phyloP scores from a whole-genome alignment of 2,329 filamentous ascomycete species.

The Cadophora malorum region DNA sequence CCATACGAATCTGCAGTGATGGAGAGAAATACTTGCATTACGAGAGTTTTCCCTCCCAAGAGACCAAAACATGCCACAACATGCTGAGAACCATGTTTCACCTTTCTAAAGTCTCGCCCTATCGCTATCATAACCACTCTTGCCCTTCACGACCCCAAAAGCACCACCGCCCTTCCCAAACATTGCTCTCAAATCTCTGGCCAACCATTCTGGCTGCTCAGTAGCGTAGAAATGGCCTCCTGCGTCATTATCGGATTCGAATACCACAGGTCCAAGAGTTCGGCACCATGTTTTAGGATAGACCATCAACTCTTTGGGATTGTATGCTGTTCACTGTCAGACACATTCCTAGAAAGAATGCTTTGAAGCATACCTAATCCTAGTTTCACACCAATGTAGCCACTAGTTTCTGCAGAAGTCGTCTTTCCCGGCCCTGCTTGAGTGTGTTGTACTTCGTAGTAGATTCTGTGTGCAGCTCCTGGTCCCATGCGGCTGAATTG shows the following conservation, averaged over 20 bases:
- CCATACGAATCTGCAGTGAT: too few species aligned
- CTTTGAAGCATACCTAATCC: slow-evolving; percentile 50
- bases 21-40: too few species aligned
- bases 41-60: too few species aligned
- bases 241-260: slow-evolving; percentile 50
- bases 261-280: slow-evolving; percentile 67
- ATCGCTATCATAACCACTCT: slow-evolving; percentile 40
- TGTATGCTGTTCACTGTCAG: slow-evolving; percentile 49
- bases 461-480: slow-evolving; percentile 71
- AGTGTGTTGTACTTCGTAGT: slow-evolving; percentile 68
- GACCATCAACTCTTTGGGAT: slow-evolving; percentile 63
- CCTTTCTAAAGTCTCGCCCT: slow-evolving; percentile 32
- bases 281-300: slow-evolving; percentile 61
- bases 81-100: neutral
- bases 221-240: slow-evolving; percentile 66
- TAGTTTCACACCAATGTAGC: slow-evolving; percentile 47
- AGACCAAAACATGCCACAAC: too few species aligned
- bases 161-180: slow-evolving; percentile 60
- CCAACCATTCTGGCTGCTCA: slow-evolving; percentile 61
- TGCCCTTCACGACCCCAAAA: slow-evolving; percentile 43
- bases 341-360: slow-evolving; percentile 36
- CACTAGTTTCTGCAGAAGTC: slow-evolving; percentile 37
- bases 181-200: slow-evolving; percentile 61
- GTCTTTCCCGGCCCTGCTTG: slow-evolving; percentile 33
- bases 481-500: slow-evolving; percentile 74